A percentile compares a stretch with the other conserved stretches of the same genome.
Conservation (phyloP, 2,329 filamentous ascomycete species). For the Periconia sp. region DNA sequence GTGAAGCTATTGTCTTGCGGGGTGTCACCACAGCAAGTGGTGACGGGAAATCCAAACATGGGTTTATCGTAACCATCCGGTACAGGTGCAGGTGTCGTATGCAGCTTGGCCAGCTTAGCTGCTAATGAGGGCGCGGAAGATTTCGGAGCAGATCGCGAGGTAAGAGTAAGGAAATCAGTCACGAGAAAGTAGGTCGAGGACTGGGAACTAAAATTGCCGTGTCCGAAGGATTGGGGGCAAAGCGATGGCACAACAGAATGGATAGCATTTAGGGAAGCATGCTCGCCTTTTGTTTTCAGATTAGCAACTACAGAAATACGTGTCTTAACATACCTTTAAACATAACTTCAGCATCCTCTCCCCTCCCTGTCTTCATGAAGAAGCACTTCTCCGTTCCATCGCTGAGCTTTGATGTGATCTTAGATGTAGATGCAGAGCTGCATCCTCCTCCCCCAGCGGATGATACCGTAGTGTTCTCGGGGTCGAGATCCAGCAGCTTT, state of each 20-base stretch:
- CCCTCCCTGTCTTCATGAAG: slow-evolving; percentile 75
- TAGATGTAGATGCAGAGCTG: slow-evolving; percentile 67
- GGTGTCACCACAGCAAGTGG: slow-evolving; percentile 87
- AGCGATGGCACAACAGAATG: slow-evolving; percentile 73
- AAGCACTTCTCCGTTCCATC: slow-evolving; percentile 62
- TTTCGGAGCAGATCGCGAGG: slow-evolving; percentile 28
- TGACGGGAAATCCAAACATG: slow-evolving; percentile 81
- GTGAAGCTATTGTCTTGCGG: slow-evolving; percentile 79
- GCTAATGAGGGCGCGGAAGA: slow-evolving; percentile 63
- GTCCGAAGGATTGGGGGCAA: slow-evolving; percentile 76
- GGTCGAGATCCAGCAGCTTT: slow-evolving; percentile 65
- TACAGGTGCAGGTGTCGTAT: slow-evolving; percentile 74
- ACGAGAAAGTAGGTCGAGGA: slow-evolving; percentile 62
- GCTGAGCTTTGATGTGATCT: slow-evolving; percentile 55
- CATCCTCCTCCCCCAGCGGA: slow-evolving; percentile 72
- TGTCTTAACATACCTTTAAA: slow-evolving; percentile 62
- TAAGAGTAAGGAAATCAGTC: slow-evolving; percentile 78
- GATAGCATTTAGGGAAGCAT: slow-evolving; percentile 83
- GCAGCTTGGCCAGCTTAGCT: slow-evolving; percentile 77
- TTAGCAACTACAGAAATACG: slow-evolving; percentile 12
- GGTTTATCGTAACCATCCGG: slow-evolving; percentile 64
- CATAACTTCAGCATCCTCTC: slow-evolving; percentile 68
- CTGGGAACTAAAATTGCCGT: slow-evolving; percentile 63
- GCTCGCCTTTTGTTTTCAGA: slow-evolving; percentile 67
- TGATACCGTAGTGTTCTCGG: slow-evolving; percentile 60